phyloP scores from a whole-genome alignment of 2,329 filamentous ascomycete species.

The Fusarium robinianum region DNA sequence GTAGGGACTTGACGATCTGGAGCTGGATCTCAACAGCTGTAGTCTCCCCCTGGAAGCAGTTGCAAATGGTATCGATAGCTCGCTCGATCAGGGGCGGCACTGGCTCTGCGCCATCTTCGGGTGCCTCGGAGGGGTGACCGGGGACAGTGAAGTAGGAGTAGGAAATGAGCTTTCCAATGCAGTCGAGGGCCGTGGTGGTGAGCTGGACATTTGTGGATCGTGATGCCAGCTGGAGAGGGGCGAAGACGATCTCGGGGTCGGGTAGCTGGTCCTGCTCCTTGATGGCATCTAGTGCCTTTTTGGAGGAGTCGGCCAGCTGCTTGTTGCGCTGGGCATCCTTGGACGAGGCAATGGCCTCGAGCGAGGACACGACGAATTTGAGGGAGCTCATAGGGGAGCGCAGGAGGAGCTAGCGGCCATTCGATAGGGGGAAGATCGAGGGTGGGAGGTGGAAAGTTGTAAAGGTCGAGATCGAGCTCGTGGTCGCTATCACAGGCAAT shows the following conservation, averaged over 20 bases:
- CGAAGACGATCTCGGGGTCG: constrained; percentile 90
- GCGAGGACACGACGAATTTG: constrained; percentile 90
- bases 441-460: constrained; percentile 15
- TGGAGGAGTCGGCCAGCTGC: constrained; percentile 78
- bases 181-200: constrained; percentile 89
- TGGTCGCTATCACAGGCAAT: constrained; percentile 13
- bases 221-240: constrained; percentile 86
- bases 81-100: constrained; percentile 85
- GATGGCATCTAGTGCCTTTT: constrained; percentile 82
- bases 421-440: constrained; percentile 36
- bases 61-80: constrained; percentile 98
- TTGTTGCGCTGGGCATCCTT: constrained; percentile 90
- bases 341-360: constrained; percentile 88
- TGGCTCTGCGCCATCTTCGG: constrained; percentile 47
- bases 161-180: constrained; percentile 97
- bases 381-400: constrained; percentile 82
- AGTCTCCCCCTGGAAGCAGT: constrained; percentile 96
- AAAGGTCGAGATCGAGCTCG: constrained; percentile 15
- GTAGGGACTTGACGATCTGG: constrained; percentile 95
- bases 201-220: constrained; percentile 83
- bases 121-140: constrained; percentile 44
- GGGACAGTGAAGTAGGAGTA: constrained; percentile 95
- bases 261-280: constrained; percentile 83
- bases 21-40: constrained; percentile 91
- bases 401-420: constrained; percentile 50